phyloP scores from a whole-genome alignment of 2,329 filamentous ascomycete species.

The Paracorniculantispora psalliotae region DNA sequence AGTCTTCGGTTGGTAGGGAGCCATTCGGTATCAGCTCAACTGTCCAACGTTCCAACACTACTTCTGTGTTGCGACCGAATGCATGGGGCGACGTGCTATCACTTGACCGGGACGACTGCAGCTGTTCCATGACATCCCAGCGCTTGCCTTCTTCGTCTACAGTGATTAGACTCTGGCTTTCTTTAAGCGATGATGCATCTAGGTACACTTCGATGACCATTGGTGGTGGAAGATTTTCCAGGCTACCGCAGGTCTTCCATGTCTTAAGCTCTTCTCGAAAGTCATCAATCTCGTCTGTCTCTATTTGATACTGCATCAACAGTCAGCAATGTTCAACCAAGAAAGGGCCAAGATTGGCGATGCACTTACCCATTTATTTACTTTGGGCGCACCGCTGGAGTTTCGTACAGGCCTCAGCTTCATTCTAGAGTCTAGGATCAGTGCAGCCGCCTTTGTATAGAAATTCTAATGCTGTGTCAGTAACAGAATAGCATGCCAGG shows the following conservation, averaged over 20 bases:
- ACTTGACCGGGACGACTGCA: constrained; percentile 58
- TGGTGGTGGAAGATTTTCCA: constrained; percentile 72
- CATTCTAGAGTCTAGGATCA: constrained; percentile 77
- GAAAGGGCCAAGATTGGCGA: not conserved
- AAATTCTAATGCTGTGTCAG: constrained; percentile 63
- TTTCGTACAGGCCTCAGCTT: constrained; percentile 52
- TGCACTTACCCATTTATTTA: constrained; percentile 78
- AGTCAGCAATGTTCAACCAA: constrained; percentile 16
- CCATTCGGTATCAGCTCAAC: constrained; percentile 63
- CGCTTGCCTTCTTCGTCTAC: constrained; percentile 85
- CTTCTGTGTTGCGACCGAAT: constrained; percentile 55
- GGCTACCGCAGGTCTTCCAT: constrained; percentile 77
- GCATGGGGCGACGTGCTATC: constrained; percentile 39
- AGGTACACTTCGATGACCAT: constrained; percentile 89
- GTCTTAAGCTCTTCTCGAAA: constrained; percentile 74
- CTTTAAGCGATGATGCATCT: constrained; percentile 71
- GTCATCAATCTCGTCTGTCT: constrained; percentile 86
- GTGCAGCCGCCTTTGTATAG: constrained; percentile 78
- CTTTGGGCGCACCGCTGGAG: constrained; percentile 46
- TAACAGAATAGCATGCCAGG: not conserved
- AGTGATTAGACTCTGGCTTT: constrained; percentile 81
- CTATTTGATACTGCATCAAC: constrained; percentile 75
- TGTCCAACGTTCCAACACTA: constrained; percentile 87
- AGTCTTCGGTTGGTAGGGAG: constrained; percentile 52
- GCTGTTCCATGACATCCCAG: constrained; percentile 84